These are phyloP conservation scores for Candida ponderosae DNA, from an alignment of 805 yeast genomes.

Conservation along the genomic window DNA sequence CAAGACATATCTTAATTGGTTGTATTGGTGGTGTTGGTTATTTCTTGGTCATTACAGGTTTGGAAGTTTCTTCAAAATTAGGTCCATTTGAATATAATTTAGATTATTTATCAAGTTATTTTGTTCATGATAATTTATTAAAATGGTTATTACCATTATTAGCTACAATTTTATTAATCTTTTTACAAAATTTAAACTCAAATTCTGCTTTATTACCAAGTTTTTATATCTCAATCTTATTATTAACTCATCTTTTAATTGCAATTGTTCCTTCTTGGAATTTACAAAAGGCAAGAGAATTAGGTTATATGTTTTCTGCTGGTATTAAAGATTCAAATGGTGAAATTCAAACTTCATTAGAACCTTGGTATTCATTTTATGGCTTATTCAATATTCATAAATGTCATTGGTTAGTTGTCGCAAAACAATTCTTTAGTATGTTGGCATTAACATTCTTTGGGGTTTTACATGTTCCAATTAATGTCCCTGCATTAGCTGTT, in stretches of 20 bases:
- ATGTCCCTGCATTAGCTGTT: slow-evolving; percentile 94
- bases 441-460: slow-evolving; percentile 94
- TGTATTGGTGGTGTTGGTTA: slow-evolving; percentile 99
- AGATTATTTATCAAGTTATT: slow-evolving; percentile 42
- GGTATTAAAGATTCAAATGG: slow-evolving; percentile 6
- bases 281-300: slow-evolving; percentile 50
- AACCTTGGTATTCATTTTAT: slow-evolving; percentile 92
- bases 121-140: slow-evolving; percentile 36
- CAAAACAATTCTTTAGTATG: slow-evolving; percentile 82
- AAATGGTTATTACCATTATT: slow-evolving; percentile 68
- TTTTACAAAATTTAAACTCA: slow-evolving; percentile 51
- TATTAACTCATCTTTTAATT: slow-evolving; percentile 61
- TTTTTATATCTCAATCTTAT: slow-evolving; percentile 67
- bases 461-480: slow-evolving; percentile 91
- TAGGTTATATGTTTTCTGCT: slow-evolving; percentile 76
- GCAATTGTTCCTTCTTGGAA: slow-evolving; percentile 58
- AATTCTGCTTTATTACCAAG: slow-evolving; percentile 75
- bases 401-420: slow-evolving; percentile 70
- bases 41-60: slow-evolving; percentile 81
- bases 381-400: slow-evolving; percentile 55
- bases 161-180: slow-evolving; percentile 53
- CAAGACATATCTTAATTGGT: slow-evolving; percentile 91
- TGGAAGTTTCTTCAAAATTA: slow-evolving; percentile 82
- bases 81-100: slow-evolving; percentile 61
- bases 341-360: slow-evolving; percentile 47